Base-by-base conservation (phyloP, 176 grass and related monocot genomes). In the Aegilops longissima region DNA sequence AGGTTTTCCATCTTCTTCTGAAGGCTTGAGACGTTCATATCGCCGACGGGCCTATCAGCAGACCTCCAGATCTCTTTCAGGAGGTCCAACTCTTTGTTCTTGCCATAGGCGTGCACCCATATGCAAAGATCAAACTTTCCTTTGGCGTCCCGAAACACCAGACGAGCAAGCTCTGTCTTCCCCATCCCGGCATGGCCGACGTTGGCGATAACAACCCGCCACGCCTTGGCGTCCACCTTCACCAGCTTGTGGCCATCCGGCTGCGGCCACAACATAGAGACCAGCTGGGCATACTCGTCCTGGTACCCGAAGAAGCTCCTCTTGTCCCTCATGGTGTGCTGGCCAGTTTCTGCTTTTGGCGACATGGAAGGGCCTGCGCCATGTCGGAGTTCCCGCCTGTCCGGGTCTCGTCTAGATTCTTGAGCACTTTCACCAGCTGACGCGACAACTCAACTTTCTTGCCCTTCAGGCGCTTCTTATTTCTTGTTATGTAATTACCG, bases 131-230 rank as follows among this genome's bases (percentile, higher is more conserved):
- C 33, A 5, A 80, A 80, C 13, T 31, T 33, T 33, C 2, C 18
- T 35, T 24, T 0, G 9, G 16, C 4, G 1, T 42, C 9, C 12
- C 33, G 11, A 13, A 17, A 79, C 3, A 0, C 77, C 56, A 3
- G 10, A 5, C 77, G 77, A 42, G 58, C 77, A 27, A 80, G 77
- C 77, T 63, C 77, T 7, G 77, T 80, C 58, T 80, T 80, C 35
- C 77, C 77, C 34, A 17, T 80, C 2, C 77, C 77, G 12, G 3
- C 77, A 42, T 42, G 77, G 21, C 77, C 77, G 5, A 80, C 2
- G 21, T 64, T 40, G 34, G 34, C 58, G 4, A 80, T 61, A n/a
- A n/a, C n/a, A 8, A 80, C 35, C 35, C 5, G 35, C 35, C 5
- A 1, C 35, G 5, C 35, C 35, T 36, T 36, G 35, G 5, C 5